Conservation (phyloP, 2,329 filamentous ascomycete species). For the Monosporascus sp. region DNA sequence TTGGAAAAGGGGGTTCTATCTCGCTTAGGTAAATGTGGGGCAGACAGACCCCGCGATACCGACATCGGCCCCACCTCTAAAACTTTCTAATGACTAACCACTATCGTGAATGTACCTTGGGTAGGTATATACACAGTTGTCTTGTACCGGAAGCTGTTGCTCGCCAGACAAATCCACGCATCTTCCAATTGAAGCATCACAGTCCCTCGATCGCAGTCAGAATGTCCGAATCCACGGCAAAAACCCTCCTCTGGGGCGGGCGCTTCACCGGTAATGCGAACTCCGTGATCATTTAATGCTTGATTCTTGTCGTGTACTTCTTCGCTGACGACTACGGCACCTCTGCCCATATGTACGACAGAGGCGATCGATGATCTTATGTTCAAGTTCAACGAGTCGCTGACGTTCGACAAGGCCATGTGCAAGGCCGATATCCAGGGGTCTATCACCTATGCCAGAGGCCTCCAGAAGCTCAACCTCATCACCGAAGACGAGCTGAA, state of each 20-base stretch:
- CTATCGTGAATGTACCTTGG: background rate
- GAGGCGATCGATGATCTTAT: slow-evolving; percentile 13
- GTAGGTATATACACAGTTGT: no score
- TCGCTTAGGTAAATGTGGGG: background rate
- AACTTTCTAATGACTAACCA: background rate
- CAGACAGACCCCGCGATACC: background rate
- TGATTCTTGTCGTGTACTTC: background rate
- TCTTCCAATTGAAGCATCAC: background rate
- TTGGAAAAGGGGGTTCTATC: background rate
- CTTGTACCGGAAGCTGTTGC: no score
- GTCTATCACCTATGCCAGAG: slow-evolving; percentile 61
- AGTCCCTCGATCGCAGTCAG: background rate
- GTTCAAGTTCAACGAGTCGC: slow-evolving; percentile 57
- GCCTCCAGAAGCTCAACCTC: slow-evolving; percentile 57
- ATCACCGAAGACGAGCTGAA: slow-evolving; percentile 58
- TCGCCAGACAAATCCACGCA: no score
- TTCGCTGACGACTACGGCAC: background rate
- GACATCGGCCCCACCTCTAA: background rate
- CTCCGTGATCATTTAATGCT: no score
- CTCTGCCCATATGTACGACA: background rate
- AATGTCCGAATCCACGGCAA: background rate
- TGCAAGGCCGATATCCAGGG: slow-evolving; percentile 63
- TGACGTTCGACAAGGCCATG: slow-evolving; percentile 61
- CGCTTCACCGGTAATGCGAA: background rate
- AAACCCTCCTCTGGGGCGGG: background rate